phyloP scores from a whole-genome alignment of 73 alveolate genomes.

The Tetrahymena elliotti region DNA sequence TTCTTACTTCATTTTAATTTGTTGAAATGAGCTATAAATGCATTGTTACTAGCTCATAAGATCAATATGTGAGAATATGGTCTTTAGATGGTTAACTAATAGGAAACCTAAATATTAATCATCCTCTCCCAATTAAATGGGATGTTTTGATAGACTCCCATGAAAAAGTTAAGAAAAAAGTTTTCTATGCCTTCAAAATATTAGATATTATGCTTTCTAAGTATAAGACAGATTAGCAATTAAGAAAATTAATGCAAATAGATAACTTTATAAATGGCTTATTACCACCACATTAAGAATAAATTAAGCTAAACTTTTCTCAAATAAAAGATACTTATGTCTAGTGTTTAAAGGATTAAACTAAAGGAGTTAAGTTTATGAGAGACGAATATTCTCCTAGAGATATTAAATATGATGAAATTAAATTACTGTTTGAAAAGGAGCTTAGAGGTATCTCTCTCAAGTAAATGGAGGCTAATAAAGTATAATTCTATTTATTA shows the following conservation, averaged over 20 bases:
- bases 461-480: constrained; percentile 19
- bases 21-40: background rate
- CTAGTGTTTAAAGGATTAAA: background rate
- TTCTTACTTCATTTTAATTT: background rate
- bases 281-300: background rate
- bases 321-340: background rate
- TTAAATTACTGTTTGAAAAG: constrained; percentile 4
- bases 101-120: constrained; percentile 27
- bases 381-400: constrained; percentile 18
- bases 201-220: constrained; percentile 3
- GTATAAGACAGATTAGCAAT: background rate
- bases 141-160: background rate
- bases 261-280: constrained; percentile 3
- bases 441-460: constrained; percentile 29
- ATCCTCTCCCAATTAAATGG: constrained; percentile 28
- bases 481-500: background rate
- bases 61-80: background rate
- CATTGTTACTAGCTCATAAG: background rate
- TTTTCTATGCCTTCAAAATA: constrained; percentile 20
- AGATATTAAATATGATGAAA: constrained; percentile 16
- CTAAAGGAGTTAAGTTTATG: constrained; percentile 1
- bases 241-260: background rate
- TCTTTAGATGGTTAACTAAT: background rate
- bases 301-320: background rate
- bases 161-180: constrained; percentile 19